Evolutionary conservation across 345 rosid species (phyloP), one percentile per base, ranked within the genome.

Genomic region (sweet orange (Citrus sinensis)): DNA sequence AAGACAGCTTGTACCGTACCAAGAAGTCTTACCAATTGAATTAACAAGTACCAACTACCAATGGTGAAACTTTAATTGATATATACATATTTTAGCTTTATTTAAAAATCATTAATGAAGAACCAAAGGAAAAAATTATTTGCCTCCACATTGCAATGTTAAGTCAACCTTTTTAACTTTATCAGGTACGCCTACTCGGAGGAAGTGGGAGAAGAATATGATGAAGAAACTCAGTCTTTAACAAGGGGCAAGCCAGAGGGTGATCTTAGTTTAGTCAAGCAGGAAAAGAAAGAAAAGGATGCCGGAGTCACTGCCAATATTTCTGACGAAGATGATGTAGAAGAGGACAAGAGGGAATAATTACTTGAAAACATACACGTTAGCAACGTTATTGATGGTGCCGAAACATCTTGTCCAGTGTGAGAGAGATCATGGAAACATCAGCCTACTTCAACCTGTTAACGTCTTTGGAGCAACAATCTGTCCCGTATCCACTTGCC

Each of bases 111-210:
- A 71, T 9, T n/a, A 71, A 19, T 40, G 4, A 22, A 66, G 1
- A 35, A 35, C 27, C n/a, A 17, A 37, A 6, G 5, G 42, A 13
- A 35, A 8, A 20, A 8, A 20, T 11, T 66, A 20, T 66, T 20
- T 29, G 27, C 27, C 25, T 70, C 42, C 17, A 11, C 4, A 9
- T 30, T 75, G 9, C 3, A 64, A 4, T 13, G 2, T 49, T 32
- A 49, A 60, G 76, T 67, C 11, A 42, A 51, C 42, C 19, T 71
- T 75, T 46, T 39, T 56, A 62, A 74, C 70, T 24, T 7, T 34
- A 61, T 30, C 80, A 94, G 98, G 83, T 94, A 94, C 78, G 98
- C 98, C 27, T 94, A 93, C 84, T 87, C 95, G 1, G 97, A 89
- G 64, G 92, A 88, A 56, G 81, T 71, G 4, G 95, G 89, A 75